Evolutionary conservation across 2,329 filamentous ascomycete genomes (phyloP).

Genomic region (Calonectria hawksworthii): DNA sequence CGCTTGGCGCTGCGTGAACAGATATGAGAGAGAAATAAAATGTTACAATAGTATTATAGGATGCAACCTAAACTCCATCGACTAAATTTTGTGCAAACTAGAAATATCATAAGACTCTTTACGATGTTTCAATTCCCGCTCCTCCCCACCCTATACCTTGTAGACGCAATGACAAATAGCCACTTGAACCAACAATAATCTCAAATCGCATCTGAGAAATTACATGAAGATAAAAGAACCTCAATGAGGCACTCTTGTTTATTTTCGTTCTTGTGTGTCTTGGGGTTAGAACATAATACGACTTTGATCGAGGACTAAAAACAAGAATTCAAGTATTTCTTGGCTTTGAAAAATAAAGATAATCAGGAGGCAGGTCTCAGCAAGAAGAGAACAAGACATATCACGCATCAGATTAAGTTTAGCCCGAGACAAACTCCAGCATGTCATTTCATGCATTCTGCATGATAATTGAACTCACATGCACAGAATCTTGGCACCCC

Average conservation of each 20-base stretch:
- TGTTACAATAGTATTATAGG: fast-evolving
- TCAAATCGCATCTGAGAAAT: not conserved
- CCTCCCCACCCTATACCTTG: not conserved
- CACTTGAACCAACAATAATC: not conserved
- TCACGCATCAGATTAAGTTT: not conserved
- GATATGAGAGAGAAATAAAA: no score
- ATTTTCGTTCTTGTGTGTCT: no score
- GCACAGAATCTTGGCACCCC: not conserved
- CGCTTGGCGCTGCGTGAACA: no score
- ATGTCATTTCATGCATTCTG: not conserved
- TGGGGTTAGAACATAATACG: not conserved
- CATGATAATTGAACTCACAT: not conserved
- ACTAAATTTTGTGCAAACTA: not conserved
- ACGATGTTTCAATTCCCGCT: no score
- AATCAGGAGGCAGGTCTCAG: not conserved
- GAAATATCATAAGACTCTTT: not conserved
- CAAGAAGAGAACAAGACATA: not conserved
- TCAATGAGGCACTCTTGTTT: no score
- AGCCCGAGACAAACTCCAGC: not conserved
- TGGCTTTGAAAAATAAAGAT: not conserved
- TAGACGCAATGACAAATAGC: not conserved
- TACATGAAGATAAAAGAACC: not conserved
- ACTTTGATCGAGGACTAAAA: not conserved
- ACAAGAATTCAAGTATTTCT: no score
- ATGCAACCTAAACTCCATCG: not conserved